phyloP scores from a whole-genome alignment of 495 filamentous ascomycete species.

The Terfezia boudieri region DNA sequence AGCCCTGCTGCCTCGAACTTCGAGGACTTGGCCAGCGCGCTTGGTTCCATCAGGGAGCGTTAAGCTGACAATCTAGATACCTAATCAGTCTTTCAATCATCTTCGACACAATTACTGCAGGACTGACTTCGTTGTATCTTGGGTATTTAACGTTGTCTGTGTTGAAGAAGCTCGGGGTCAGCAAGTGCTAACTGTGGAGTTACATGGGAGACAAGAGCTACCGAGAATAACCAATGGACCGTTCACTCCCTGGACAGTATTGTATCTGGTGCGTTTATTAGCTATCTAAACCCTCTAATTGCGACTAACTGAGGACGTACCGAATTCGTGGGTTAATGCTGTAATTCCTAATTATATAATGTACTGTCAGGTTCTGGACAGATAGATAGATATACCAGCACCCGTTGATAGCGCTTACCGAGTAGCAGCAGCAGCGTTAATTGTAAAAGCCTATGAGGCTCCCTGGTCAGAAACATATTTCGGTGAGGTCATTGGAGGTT shows the following conservation, averaged over 20 bases:
- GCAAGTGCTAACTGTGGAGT: neutral
- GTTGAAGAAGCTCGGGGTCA: neutral
- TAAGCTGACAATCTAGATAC: conserved; percentile 53
- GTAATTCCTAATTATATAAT: conserved; percentile 5
- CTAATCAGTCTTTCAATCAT: neutral
- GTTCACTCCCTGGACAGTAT: conserved; percentile 96
- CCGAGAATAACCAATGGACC: conserved; percentile 92
- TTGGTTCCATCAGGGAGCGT: conserved; percentile 90
- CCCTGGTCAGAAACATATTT: conserved; percentile 2
- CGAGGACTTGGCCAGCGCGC: conserved; percentile 84
- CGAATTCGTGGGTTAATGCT: conserved; percentile 3
- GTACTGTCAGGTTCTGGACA: neutral
- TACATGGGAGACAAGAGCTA: conserved; percentile 19
- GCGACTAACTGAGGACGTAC: no score
- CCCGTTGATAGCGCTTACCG: neutral
- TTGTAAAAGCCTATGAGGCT: conserved; percentile 14
- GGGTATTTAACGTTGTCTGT: conserved; percentile 80
- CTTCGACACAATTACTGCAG: neutral
- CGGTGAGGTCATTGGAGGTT: no score
- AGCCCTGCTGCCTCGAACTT: conserved; percentile 84
- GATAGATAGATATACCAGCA: conserved; percentile 12
- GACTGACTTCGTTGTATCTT: conserved; percentile 53
- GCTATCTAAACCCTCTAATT: no score
- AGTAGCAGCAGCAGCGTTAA: conserved; percentile 18
- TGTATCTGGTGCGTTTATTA: conserved; percentile 35